phyloP scores from a whole-genome alignment of 202 grass and related monocot genomes.

The Carex arenaria region DNA sequence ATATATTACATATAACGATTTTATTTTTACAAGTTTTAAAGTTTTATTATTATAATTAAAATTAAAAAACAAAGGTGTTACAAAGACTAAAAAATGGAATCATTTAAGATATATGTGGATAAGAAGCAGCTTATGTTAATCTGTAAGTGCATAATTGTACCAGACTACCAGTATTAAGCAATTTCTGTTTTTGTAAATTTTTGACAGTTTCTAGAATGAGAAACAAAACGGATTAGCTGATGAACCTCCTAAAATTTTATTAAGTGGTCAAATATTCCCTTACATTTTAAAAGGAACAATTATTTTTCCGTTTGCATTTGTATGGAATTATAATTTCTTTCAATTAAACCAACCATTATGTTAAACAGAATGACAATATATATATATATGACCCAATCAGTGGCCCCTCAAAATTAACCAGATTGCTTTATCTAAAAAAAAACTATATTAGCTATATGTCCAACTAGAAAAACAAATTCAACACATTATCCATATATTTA shows the following conservation, averaged over 20 bases:
- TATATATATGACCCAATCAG: neutral
- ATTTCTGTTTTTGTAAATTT: neutral
- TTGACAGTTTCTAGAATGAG: neutral
- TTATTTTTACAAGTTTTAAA: too few relatives aligned
- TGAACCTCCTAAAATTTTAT: neutral
- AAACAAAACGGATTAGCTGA: neutral
- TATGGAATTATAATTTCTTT: neutral
- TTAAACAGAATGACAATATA: neutral
- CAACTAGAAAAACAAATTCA: neutral
- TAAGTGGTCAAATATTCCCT: neutral
- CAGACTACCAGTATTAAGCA: neutral
- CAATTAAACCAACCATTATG: neutral
- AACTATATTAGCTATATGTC: neutral
- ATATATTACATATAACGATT: too few relatives aligned
- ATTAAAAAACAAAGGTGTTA: too few relatives aligned
- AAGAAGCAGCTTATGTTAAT: too few relatives aligned
- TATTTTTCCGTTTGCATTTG: neutral
- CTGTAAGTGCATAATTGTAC: neutral
- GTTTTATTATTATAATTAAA: too few relatives aligned
- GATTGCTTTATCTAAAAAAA: neutral
- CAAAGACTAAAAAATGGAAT: too few relatives aligned
- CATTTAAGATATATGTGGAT: too few relatives aligned
- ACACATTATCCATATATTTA: neutral
- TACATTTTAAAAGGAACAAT: neutral
- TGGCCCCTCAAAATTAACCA: neutral